These are phyloP conservation scores for Malus sylvestris DNA, from an alignment of 306 rosid species.

Conservation along the genomic window DNA sequence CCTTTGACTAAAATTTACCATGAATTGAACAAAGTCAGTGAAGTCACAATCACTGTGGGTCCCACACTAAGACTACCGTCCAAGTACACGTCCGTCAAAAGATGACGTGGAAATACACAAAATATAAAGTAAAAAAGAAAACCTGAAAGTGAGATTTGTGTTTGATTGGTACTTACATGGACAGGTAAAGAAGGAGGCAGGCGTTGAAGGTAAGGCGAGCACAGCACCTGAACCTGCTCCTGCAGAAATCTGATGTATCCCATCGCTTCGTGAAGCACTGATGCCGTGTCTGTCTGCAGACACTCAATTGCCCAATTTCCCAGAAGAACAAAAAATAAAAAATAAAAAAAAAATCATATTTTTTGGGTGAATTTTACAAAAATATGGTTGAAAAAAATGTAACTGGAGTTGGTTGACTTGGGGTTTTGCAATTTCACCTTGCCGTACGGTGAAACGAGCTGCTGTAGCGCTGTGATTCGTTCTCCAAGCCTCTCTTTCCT, in stretches of 20 bases:
- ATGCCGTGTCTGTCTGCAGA: slow-evolving; percentile 86
- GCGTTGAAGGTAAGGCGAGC: slow-evolving; percentile 73
- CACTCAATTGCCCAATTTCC: slow-evolving; percentile 2
- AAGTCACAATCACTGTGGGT: not conserved
- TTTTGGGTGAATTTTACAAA: not conserved
- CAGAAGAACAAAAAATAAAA: no score
- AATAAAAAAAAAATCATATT: no score
- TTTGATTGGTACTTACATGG: slow-evolving; percentile 31
- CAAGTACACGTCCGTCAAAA: not conserved
- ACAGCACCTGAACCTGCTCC: slow-evolving; percentile 82
- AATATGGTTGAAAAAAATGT: not conserved
- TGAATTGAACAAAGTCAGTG: not conserved
- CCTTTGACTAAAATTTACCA: not conserved
- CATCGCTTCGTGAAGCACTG: slow-evolving; percentile 90
- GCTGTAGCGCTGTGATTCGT: slow-evolving; percentile 69
- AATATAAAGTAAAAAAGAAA: not conserved
- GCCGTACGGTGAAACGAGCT: slow-evolving; percentile 94
- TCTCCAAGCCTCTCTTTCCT: slow-evolving; percentile 85
- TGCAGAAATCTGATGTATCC: slow-evolving; percentile 88
- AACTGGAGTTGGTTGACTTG: not conserved
- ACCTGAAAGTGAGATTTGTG: no score
- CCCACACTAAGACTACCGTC: not conserved
- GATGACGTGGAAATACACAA: not conserved
- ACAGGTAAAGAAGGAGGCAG: slow-evolving; percentile 27
- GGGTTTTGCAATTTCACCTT: slow-evolving; percentile 39